Base-by-base conservation (phyloP, 768 basidiomycete species). In the Boletus insuetus region DNA sequence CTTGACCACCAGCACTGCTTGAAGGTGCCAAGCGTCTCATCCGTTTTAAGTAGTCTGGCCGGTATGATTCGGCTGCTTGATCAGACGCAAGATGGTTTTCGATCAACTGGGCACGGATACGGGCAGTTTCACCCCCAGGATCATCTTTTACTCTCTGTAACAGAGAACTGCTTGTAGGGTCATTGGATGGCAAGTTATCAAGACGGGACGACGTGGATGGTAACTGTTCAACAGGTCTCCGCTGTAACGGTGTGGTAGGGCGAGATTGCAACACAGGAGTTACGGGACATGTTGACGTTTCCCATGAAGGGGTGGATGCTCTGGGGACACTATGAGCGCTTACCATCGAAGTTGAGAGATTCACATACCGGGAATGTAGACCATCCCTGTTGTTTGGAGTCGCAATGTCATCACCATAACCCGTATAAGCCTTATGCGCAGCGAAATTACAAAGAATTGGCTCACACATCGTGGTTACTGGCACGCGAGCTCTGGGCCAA, bases 21-120 rank as follows among this genome's bases (percentile, higher is more conserved):
- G 73, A 39, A 74, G 63, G 40, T 53, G 55, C 56, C 1, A 77
- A 68, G 44, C 82, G 77, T 63, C 82, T 84, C 29, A 74, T 63
- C 26, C 89, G 82, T 64, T 81, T 82, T 40, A 89, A 73, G 65
- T 90, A 91, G 8, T 90, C 89, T 2, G 88, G 88, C 38, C 87
- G 78, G 14, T 81, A 82, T 35, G 71, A 78, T 67, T 91, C 88
- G 11, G 78, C 73, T 64, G 84, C 82, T 50, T 76, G 77, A 31
- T 77, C 64, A 31, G 79, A 78, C 1, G 76, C 73, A 13, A 80
- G 65, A 51, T 77, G 76, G 38, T 80, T 81, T 58, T 83, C 79
- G 16, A 77, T 68, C 63, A 79, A 73, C 26, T 79, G 78, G 45
- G 79, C 77, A 29, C 81, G 80, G 46, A 88, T 82, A 38, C 82